Percentiles rank a stretch among this genome's conserved stretches.
Evolutionary conservation across 805 yeast genomes (phyloP).

Genomic region (Yarrowia alimentaria): DNA sequence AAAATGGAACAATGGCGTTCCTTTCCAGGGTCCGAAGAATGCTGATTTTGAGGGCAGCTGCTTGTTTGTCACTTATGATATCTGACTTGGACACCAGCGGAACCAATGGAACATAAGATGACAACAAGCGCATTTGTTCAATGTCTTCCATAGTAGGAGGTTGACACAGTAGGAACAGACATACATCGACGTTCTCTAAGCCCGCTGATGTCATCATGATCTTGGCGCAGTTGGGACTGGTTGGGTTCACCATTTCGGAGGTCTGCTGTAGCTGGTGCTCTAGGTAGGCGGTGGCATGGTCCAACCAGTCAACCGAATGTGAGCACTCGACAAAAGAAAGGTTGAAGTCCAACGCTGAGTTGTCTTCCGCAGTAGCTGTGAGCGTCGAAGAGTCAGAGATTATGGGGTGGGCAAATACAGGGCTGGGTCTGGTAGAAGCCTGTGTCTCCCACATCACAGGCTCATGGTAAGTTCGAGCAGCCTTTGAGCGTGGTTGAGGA

Average conservation of each 20-base stretch:
- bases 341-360: conserved; percentile 31
- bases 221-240: conserved; percentile 31
- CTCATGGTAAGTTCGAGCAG: conserved; percentile 3
- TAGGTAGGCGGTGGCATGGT: conserved; percentile 32
- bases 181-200: conserved; percentile 29
- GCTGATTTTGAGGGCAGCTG: conserved; percentile 6
- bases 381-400: conserved; percentile 12
- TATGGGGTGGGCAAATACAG: conserved; percentile 26
- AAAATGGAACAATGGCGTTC: neutral
- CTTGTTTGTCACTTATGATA: neutral
- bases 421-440: conserved; percentile 36
- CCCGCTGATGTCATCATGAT: conserved; percentile 32
- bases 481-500: conserved; percentile 2
- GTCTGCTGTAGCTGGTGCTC: conserved; percentile 33
- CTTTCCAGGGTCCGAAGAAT: neutral
- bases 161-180: conserved; percentile 33
- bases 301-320: conserved; percentile 30
- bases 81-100: conserved; percentile 13
- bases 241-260: conserved; percentile 32
- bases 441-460: conserved; percentile 29
- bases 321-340: conserved; percentile 32
- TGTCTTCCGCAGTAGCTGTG: neutral
- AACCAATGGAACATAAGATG: conserved; percentile 5
- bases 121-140: conserved; percentile 13
- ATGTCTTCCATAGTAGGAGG: conserved; percentile 1